phyloP scores from a whole-genome alignment of 192 early-diverging fungal species.

The Lunasporangiospora selenospora region DNA sequence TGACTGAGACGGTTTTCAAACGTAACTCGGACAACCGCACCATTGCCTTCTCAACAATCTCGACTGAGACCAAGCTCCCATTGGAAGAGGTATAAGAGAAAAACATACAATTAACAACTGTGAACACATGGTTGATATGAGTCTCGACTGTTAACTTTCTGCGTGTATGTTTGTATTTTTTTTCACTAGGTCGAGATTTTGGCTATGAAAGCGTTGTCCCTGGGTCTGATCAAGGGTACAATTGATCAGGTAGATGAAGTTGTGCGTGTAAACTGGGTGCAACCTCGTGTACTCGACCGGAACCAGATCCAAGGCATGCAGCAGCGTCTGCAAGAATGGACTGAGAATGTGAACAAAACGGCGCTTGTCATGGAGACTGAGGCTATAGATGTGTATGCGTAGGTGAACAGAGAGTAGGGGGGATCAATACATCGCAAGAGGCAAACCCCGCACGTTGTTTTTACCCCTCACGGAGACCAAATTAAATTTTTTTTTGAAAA shows the following conservation, averaged over 20 bases:
- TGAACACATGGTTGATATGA: neutral
- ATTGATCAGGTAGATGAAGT: constrained; percentile 96
- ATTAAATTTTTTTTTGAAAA: too few relatives aligned
- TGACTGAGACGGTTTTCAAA: constrained; percentile 95
- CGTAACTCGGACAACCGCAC: constrained; percentile 75
- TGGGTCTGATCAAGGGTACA: constrained; percentile 90
- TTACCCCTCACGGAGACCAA: too few relatives aligned
- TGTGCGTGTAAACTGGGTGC: constrained; percentile 95
- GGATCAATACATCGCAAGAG: neutral
- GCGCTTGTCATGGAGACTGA: constrained; percentile 75
- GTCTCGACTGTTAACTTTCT: neutral
- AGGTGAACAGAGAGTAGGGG: neutral
- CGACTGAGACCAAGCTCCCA: constrained; percentile 79
- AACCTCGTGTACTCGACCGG: constrained; percentile 94
- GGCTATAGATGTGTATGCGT: constrained; percentile 53
- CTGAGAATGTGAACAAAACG: constrained; percentile 78
- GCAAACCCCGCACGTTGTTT: too few relatives aligned
- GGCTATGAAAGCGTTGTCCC: constrained; percentile 96
- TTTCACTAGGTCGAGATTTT: constrained; percentile 85
- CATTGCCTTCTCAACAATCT: constrained; percentile 83
- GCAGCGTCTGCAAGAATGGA: constrained; percentile 87
- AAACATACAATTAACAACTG: neutral
- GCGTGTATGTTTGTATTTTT: neutral
- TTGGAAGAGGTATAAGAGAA: constrained; percentile 64
- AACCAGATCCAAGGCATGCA: constrained; percentile 87